Evolutionary conservation across 768 basidiomycete species (phyloP).

Genomic region (Lentinula sp.): DNA sequence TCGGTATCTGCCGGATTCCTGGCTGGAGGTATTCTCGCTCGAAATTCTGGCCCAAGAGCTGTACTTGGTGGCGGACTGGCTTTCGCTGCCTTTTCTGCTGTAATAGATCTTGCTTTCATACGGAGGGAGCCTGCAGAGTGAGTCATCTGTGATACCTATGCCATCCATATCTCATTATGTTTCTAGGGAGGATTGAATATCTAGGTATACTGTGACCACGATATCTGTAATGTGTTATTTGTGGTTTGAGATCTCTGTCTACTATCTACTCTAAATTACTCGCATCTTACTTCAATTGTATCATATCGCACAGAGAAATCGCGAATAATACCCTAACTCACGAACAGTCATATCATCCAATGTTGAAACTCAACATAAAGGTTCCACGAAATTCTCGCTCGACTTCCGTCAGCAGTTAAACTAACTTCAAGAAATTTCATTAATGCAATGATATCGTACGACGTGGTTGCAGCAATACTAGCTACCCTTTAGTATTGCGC

Average conservation of each 20-base stretch:
- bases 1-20: conserved; percentile 84
- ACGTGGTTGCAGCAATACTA: background rate
- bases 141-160: conserved; percentile 20
- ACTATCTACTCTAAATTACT: background rate
- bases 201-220: background rate
- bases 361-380: too few relatives aligned
- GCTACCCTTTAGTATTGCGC: too few relatives aligned
- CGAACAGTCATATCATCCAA: too few relatives aligned
- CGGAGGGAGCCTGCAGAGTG: conserved; percentile 78
- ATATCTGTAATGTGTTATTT: background rate
- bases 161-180: background rate
- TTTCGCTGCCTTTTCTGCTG: conserved; percentile 91
- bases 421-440: background rate
- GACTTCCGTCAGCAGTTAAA: too few relatives aligned
- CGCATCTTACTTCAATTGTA: background rate
- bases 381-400: too few relatives aligned
- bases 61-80: conserved; percentile 84
- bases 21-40: conserved; percentile 83
- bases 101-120: conserved; percentile 75
- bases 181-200: conserved; percentile 33
- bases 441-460: background rate
- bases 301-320: background rate
- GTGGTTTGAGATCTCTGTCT: background rate
- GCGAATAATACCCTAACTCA: background rate
- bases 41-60: conserved; percentile 82